Conservation (phyloP, 768 basidiomycete species). For the Boletellus emodensis region DNA sequence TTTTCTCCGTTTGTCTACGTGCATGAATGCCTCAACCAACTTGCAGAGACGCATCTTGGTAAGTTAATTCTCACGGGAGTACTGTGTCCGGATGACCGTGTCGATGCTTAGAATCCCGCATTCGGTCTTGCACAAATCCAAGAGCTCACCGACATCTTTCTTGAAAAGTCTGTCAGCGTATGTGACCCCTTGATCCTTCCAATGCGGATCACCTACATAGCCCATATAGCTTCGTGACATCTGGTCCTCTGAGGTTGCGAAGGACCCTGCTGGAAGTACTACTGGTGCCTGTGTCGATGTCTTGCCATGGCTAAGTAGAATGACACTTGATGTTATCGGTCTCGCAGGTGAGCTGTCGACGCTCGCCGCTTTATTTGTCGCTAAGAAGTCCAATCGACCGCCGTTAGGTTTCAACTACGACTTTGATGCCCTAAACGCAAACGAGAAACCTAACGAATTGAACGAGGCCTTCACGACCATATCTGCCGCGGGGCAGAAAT, state of each 20-base stretch:
- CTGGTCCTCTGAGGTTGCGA: background rate
- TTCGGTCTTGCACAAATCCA: background rate
- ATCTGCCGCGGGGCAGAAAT: background rate
- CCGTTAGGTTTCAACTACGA: background rate
- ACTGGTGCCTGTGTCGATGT: background rate
- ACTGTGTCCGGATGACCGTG: background rate
- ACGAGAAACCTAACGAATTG: background rate
- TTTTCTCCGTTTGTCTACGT: background rate
- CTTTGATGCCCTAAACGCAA: background rate
- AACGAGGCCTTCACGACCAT: background rate
- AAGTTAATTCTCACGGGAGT: no score
- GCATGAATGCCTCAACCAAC: background rate
- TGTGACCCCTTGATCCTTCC: background rate
- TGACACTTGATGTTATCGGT: background rate
- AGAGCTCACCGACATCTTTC: background rate
- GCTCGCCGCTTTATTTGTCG: background rate
- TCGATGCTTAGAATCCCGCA: background rate
- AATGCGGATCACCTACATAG: background rate
- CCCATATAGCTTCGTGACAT: background rate
- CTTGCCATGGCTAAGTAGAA: background rate
- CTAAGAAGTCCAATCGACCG: background rate
- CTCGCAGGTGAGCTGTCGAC: background rate
- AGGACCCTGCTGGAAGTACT: background rate
- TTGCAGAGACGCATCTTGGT: background rate
- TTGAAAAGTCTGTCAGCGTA: background rate